Evolutionary conservation across 2,329 filamentous ascomycete species (phyloP).

Genomic region (Chaetomium globosum): DNA sequence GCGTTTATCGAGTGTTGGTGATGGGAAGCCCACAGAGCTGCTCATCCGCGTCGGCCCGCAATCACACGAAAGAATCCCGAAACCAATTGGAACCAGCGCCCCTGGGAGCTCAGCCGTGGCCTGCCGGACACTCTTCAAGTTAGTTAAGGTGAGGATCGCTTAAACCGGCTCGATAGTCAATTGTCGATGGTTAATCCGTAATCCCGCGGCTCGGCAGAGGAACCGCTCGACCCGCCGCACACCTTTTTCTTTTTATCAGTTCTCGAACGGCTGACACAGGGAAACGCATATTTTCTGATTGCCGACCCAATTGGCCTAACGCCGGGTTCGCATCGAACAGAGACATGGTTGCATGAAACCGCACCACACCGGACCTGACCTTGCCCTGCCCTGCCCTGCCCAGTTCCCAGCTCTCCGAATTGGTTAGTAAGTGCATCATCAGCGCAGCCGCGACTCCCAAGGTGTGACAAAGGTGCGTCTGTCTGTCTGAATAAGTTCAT

Average conservation of each 20-base stretch:
- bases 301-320: background rate
- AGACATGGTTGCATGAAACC: background rate
- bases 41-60: conserved; percentile 16
- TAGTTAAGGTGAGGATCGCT: conserved; percentile 1
- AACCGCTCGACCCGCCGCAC: conserved; percentile 4
- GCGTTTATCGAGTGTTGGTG: background rate
- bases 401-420: background rate
- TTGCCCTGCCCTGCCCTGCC: background rate
- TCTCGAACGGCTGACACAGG: background rate
- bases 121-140: conserved; percentile 6
- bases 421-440: too few species aligned
- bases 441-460: background rate
- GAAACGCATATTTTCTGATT: background rate
- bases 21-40: background rate
- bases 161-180: conserved; percentile 16
- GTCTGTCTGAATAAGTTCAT: background rate
- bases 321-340: background rate
- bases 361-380: background rate
- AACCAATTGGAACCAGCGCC: conserved; percentile 11
- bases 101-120: conserved; percentile 14
- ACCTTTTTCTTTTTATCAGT: background rate
- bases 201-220: conserved; percentile 17
- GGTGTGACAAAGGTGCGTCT: background rate
- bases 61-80: conserved; percentile 4
- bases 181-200: conserved; percentile 1